Conservation (phyloP, 2,329 filamentous ascomycete genomes). For the Aspergillus ibericus region DNA sequence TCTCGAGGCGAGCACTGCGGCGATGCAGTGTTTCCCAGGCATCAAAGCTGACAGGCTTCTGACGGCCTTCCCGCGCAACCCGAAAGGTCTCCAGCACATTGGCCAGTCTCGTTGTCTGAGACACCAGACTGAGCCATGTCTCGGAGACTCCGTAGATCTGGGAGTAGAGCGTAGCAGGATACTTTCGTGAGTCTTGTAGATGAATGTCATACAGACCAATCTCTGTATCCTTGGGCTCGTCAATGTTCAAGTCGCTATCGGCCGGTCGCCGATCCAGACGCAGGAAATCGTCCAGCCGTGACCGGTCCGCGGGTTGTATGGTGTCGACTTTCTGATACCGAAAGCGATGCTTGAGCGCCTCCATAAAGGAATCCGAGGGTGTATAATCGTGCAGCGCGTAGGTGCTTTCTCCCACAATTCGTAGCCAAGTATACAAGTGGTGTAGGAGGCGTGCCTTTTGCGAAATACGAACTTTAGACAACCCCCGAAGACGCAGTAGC, state of each 20-base stretch:
- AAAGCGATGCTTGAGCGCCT: slow-evolving; percentile 17
- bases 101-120: slow-evolving; percentile 46
- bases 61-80: slow-evolving; percentile 17
- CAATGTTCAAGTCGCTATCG: slow-evolving; percentile 42
- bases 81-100: slow-evolving; percentile 36
- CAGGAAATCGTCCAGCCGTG: slow-evolving; percentile 43
- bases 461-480: slow-evolving; percentile 38
- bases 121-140: slow-evolving; percentile 47
- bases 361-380: slow-evolving; percentile 22
- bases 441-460: slow-evolving; percentile 41
- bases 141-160: slow-evolving; percentile 47
- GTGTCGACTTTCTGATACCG: background rate
- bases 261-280: slow-evolving; percentile 34
- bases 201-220: slow-evolving; percentile 42
- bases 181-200: slow-evolving; percentile 36
- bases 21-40: slow-evolving; percentile 31
- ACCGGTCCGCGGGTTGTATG: slow-evolving; percentile 12
- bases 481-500: slow-evolving; percentile 36
- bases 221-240: slow-evolving; percentile 37
- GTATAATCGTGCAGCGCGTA: slow-evolving; percentile 33
- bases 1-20: slow-evolving; percentile 31
- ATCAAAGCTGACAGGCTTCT: slow-evolving; percentile 16
- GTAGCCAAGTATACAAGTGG: slow-evolving; percentile 41
- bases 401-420: slow-evolving; percentile 39
- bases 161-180: slow-evolving; percentile 38